These are phyloP conservation scores for Schwanniomyces polymorphus DNA, from an alignment of 805 yeast genomes.

Conservation along the genomic window DNA sequence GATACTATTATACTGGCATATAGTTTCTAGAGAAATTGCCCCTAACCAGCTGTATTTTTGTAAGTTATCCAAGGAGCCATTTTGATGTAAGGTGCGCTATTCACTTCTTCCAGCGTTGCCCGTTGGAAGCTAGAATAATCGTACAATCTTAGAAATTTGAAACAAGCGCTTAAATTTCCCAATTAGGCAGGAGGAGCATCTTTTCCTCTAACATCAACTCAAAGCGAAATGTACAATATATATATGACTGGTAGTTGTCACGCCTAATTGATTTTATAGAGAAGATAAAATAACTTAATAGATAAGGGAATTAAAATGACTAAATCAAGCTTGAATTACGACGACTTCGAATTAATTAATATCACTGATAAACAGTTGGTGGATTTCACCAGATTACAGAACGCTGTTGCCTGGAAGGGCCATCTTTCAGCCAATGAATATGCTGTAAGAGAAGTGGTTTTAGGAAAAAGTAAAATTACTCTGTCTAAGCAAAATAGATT, in stretches of 20 bases:
- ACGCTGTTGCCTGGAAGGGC: constrained; percentile 38
- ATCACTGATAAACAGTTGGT: constrained; percentile 23
- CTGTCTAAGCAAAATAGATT: constrained; percentile 7
- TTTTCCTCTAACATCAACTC: not conserved
- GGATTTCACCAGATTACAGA: constrained; percentile 33
- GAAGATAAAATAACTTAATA: not conserved
- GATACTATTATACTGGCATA: too few relatives aligned
- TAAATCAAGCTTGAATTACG: constrained; percentile 1
- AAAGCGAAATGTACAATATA: not conserved
- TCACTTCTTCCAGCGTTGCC: too few relatives aligned
- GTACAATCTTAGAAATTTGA: not conserved
- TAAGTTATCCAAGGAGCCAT: too few relatives aligned
- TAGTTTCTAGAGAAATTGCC: too few relatives aligned
- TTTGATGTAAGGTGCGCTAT: too few relatives aligned
- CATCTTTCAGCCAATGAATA: constrained; percentile 32
- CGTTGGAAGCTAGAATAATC: too few relatives aligned
- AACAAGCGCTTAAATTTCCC: not conserved
- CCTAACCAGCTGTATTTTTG: too few relatives aligned
- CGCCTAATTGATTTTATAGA: not conserved
- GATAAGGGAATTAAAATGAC: not conserved
- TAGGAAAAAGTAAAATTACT: constrained; percentile 21
- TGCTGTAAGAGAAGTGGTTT: constrained; percentile 29
- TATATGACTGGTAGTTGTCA: not conserved
- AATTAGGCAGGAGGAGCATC: not conserved
- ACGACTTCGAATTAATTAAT: constrained; percentile 13